Base-by-base conservation (phyloP, 805 yeast species). In the Starmerella apis region DNA sequence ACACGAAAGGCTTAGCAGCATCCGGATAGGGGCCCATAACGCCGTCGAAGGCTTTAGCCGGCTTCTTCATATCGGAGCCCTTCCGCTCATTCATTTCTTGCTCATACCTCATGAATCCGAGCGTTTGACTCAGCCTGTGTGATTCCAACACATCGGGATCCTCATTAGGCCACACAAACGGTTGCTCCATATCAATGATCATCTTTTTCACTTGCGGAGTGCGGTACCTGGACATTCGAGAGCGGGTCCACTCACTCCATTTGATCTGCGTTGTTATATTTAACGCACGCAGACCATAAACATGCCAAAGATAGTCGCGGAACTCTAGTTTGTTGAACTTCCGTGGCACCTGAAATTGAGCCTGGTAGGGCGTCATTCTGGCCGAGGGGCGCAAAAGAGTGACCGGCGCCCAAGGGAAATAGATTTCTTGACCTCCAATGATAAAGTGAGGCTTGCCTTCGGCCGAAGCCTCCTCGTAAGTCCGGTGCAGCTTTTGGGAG, bases 281-380 rank as follows among this genome's bases (percentile, higher is more conserved):
- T 66, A 86, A 74, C 0, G 94, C 96, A 59, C 96, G 75, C 53
- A 92, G 73, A 2, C 95, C 96, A 63, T 92, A 92, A 4, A 92
- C 72, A 60, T 88, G 80, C 77, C 80, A 92, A 55, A 92, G 72
- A 63, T 92, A 92, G 69, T 92, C 99, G 66, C 98, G 78, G 54
- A 92, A 73, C 66, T 90, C 97, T 70, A 92, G 73, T 66, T 88
- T 90, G 72, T 92, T 92, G 74, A 92, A 88, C 49, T 85, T 78
- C 62, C 83, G 79, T 14, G 99, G 98, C 18, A 94, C 98, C 56
- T 85, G 78, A 68, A 92, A 92, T 65, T 86, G 87, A 45, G 97
- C 97, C 68, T 87, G 96, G 69, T 84, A 88, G 43, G 99, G 99
- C 0, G 96, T 84, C 68, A 86, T 95, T 63, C 85, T 85, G n/a